Base-by-base conservation (phyloP, 2,329 filamentous ascomycete species). In the Dactylellina parvicollis region DNA sequence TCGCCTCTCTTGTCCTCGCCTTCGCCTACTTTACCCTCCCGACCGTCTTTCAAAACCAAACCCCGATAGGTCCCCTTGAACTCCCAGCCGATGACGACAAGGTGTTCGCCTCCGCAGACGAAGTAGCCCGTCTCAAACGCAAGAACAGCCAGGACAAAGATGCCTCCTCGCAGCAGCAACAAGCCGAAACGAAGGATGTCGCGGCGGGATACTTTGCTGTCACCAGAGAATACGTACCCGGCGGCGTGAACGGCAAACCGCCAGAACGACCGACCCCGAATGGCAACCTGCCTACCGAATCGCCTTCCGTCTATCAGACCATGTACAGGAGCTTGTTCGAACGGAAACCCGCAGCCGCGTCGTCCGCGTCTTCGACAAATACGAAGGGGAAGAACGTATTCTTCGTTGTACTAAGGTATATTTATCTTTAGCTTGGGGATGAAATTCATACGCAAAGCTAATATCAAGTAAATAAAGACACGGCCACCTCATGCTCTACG, bases 271-370 rank as follows among this genome's bases (percentile, higher is more conserved):
- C 89, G 30, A 94, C 91, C 0, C 92, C 92, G 4, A 87, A 91
- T 10, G 92, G 92, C 16, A 88, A 90, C 65, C 82, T 86, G 57
- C 89, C 90, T 14, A 88, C 95, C 46, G 87, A 89, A 32, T 84
- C 90, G 42, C 90, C 92, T 65, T 96, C 92, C 79, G 67, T 62
- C 16, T 72, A 66, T 40, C 67, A 73, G 56, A 90, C 90, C 80
- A 97, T 99, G 92, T 99, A 99, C 82, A 86, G 92, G 79, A 96
- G 91, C 80, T 90, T 99, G 74, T 98, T 99, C 80, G 92, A 96
- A 77, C 87, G 94, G 78, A 93, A 90, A 78, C 84, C 84, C 16
- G 65, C 75, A 5, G 65, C 71, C 5, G 57, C 65, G 12, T 52
- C 76, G 59, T 74, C 49, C 76, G 50, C 40, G 78, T 30, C 36